Percentiles rank a stretch among this genome's conserved stretches.
phyloP scores from a whole-genome alignment of 1,139 yeast species.

The Diutina siamensis region DNA sequence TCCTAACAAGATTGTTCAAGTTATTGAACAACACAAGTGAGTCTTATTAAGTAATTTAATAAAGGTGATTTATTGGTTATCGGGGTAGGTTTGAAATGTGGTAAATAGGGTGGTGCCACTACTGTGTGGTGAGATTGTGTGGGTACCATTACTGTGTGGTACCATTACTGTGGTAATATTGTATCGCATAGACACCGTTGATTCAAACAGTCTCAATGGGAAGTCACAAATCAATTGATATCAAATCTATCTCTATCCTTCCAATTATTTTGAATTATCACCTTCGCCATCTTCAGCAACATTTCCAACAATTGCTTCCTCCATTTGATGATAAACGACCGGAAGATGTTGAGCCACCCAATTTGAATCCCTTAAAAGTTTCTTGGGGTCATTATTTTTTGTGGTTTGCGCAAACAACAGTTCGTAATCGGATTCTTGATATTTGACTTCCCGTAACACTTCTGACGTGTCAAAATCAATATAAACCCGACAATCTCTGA shows the following conservation, averaged over 20 bases:
- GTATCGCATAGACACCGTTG: too few species aligned
- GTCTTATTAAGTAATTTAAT: not conserved
- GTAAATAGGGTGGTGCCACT: too few species aligned
- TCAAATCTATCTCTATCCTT: too few species aligned
- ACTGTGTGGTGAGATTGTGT: too few species aligned
- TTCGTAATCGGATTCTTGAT: constrained; percentile 57
- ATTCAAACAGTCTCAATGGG: too few species aligned
- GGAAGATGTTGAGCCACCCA: constrained; percentile 66
- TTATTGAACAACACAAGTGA: constrained; percentile 1
- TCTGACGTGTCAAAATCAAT: constrained; percentile 60
- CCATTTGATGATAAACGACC: constrained; percentile 17
- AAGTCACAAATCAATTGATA: too few species aligned
- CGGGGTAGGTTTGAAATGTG: not conserved
- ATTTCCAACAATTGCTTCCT: too few species aligned
- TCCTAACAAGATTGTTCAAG: constrained; percentile 68
- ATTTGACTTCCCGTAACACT: constrained; percentile 68
- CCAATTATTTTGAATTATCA: too few species aligned
- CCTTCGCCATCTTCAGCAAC: too few species aligned
- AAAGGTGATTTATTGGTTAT: too few species aligned
- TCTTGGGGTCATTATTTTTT: constrained; percentile 56
- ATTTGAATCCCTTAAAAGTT: constrained; percentile 63
- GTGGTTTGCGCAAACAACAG: constrained; percentile 35
- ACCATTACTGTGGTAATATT: too few species aligned
- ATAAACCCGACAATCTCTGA: constrained; percentile 75
- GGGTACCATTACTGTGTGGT: too few species aligned